These are phyloP conservation scores for Circinella umbellata DNA, from an alignment of 371 early-diverging fungal species.

Conservation along the genomic window DNA sequence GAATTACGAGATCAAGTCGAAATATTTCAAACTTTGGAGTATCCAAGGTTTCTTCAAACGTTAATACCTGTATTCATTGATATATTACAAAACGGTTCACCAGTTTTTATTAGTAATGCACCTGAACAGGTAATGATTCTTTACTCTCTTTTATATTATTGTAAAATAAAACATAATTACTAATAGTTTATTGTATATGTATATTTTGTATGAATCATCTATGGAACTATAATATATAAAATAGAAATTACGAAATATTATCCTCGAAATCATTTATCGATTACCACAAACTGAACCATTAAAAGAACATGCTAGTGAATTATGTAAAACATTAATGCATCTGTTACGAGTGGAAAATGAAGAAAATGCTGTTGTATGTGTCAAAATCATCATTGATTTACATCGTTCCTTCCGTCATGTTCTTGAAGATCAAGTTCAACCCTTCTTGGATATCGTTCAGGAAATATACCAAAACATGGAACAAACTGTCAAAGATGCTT, in stretches of 20 bases:
- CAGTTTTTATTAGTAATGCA: conserved; percentile 81
- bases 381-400: conserved; percentile 94
- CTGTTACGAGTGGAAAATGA: conserved; percentile 93
- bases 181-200: too few relatives aligned
- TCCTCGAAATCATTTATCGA: conserved; percentile 92
- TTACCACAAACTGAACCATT: conserved; percentile 87
- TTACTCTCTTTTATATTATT: too few relatives aligned
- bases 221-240: too few relatives aligned
- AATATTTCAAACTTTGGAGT: conserved; percentile 84
- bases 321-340: conserved; percentile 72
- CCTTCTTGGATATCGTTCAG: conserved; percentile 90
- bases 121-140: conserved; percentile 74
- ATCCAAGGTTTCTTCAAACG: conserved; percentile 75
- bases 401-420: conserved; percentile 84
- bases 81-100: conserved; percentile 75
- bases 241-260: conserved; percentile 91
- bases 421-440: conserved; percentile 86
- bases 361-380: conserved; percentile 92
- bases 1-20: conserved; percentile 93
- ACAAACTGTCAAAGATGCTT: conserved; percentile 79
- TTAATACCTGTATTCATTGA: conserved; percentile 86
- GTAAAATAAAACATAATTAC: too few relatives aligned
- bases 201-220: too few relatives aligned
- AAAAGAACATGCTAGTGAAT: conserved; percentile 61
- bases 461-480: conserved; percentile 94